Percentiles rank a stretch among this genome's conserved stretches.
Evolutionary conservation across 768 basidiomycete genomes (phyloP).

Genomic region (Trametopsis cervina): DNA sequence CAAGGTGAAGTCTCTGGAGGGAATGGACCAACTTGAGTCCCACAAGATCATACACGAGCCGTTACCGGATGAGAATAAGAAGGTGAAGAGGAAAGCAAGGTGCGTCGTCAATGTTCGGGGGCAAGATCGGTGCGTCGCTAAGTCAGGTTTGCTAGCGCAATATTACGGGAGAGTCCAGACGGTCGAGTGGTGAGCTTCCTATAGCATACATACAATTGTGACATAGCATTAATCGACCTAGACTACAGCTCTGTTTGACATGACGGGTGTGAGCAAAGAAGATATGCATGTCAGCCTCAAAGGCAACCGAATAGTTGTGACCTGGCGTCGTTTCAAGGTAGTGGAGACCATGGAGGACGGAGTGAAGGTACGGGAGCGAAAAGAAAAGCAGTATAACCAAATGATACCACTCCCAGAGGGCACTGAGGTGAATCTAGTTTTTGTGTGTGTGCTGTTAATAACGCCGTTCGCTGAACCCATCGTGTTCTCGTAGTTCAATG

Average conservation of each 20-base stretch:
- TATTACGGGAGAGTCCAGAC: neutral
- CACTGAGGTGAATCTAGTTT: slow-evolving; percentile 44
- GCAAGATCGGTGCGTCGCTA: too few relatives aligned
- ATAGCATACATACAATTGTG: neutral
- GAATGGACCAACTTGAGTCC: slow-evolving; percentile 22
- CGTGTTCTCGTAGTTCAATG: slow-evolving; percentile 49
- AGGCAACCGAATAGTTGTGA: slow-evolving; percentile 51
- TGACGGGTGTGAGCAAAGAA: slow-evolving; percentile 63
- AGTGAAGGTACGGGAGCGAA: slow-evolving; percentile 52
- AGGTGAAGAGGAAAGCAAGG: slow-evolving; percentile 7
- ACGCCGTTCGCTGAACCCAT: too few relatives aligned
- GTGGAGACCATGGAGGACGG: slow-evolving; percentile 58
- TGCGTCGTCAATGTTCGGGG: neutral
- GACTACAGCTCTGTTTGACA: slow-evolving; percentile 39
- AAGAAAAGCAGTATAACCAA: slow-evolving; percentile 57
- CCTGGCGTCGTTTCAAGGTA: slow-evolving; percentile 56
- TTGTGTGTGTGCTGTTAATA: neutral
- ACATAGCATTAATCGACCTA: slow-evolving; percentile 1
- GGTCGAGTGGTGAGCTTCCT: neutral
- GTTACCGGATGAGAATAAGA: neutral
- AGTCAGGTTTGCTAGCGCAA: neutral
- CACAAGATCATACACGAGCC: neutral
- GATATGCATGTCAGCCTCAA: slow-evolving; percentile 74
- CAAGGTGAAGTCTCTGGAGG: slow-evolving; percentile 65
- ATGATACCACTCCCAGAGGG: slow-evolving; percentile 70